Evolutionary conservation across 306 rosid genomes (phyloP).

Genomic region (Abrus pulchellus): DNA sequence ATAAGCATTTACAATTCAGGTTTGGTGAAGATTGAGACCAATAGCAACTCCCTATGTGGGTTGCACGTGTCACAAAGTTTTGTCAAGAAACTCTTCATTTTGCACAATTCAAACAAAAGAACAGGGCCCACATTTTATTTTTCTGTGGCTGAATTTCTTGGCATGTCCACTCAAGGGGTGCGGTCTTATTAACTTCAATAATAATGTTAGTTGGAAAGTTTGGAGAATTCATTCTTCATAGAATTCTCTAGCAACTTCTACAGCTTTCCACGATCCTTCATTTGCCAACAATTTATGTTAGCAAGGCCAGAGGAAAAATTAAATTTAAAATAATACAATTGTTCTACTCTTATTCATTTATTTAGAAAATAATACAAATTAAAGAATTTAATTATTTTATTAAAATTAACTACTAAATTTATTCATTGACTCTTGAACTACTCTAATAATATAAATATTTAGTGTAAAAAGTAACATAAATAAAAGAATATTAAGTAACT

Average conservation of each 20-base stretch:
- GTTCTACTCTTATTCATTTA: too few relatives aligned
- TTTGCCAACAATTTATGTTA: background rate
- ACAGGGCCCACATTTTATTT: slow-evolving; percentile 6
- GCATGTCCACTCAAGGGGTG: slow-evolving; percentile 7
- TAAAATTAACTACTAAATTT: too few relatives aligned
- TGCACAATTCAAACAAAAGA: background rate
- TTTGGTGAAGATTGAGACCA: slow-evolving; percentile 34
- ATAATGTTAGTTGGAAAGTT: slow-evolving; percentile 5
- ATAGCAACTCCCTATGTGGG: background rate
- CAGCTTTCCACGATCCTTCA: background rate
- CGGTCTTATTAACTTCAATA: too few relatives aligned
- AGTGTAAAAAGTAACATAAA: too few relatives aligned
- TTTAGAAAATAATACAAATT: too few relatives aligned
- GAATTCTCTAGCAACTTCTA: slow-evolving; percentile 35
- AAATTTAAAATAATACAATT: background rate
- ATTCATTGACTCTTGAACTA: background rate
- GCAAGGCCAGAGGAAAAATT: background rate
- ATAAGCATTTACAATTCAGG: background rate
- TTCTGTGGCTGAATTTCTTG: slow-evolving; percentile 3
- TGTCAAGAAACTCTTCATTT: background rate
- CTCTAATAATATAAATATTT: too few relatives aligned
- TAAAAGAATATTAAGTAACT: too few relatives aligned
- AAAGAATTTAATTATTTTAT: too few relatives aligned
- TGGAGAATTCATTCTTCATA: slow-evolving; percentile 3
- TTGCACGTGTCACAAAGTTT: background rate